These are phyloP conservation scores for Asterophora parasitica DNA, from an alignment of 768 basidiomycete species.

Conservation along the genomic window DNA sequence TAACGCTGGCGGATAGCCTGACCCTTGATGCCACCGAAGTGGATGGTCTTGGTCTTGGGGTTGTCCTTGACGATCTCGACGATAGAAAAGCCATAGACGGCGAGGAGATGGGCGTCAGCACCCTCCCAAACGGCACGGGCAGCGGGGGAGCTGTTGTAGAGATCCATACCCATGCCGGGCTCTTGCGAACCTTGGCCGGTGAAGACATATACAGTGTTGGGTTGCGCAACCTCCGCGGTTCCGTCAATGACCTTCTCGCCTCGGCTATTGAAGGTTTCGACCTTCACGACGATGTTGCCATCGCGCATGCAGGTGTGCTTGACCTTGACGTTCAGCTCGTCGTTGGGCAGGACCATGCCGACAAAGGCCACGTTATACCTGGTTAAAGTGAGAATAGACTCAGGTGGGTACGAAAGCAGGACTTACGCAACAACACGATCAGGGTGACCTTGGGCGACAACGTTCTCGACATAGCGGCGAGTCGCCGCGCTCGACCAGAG, in stretches of 20 bases:
- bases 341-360: slow-evolving; percentile 93
- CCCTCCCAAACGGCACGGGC: slow-evolving; percentile 97
- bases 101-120: slow-evolving; percentile 88
- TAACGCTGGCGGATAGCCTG: slow-evolving; percentile 98
- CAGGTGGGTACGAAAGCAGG: neutral
- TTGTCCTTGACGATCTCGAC: slow-evolving; percentile 98
- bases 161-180: slow-evolving; percentile 98
- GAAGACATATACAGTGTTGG: slow-evolving; percentile 92
- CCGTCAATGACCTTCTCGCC: slow-evolving; percentile 93
- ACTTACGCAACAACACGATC: slow-evolving; percentile 85
- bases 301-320: slow-evolving; percentile 89
- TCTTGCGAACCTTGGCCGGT: slow-evolving; percentile 99
- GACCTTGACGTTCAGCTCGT: slow-evolving; percentile 81
- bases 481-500: slow-evolving; percentile 97
- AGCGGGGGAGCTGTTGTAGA: slow-evolving; percentile 88
- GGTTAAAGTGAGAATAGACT: neutral
- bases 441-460: slow-evolving; percentile 89
- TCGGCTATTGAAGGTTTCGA: slow-evolving; percentile 77
- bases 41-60: slow-evolving; percentile 96
- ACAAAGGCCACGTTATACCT: slow-evolving; percentile 95
- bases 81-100: slow-evolving; percentile 98
- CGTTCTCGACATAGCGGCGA: slow-evolving; percentile 85
- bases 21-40: slow-evolving; percentile 99
- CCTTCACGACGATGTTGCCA: slow-evolving; percentile 88
- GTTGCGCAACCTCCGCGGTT: slow-evolving; percentile 89